Percentiles rank a stretch among this genome's conserved stretches.
Conservation (phyloP, 495 filamentous ascomycete species). For the Clavariopsis aquatica region DNA sequence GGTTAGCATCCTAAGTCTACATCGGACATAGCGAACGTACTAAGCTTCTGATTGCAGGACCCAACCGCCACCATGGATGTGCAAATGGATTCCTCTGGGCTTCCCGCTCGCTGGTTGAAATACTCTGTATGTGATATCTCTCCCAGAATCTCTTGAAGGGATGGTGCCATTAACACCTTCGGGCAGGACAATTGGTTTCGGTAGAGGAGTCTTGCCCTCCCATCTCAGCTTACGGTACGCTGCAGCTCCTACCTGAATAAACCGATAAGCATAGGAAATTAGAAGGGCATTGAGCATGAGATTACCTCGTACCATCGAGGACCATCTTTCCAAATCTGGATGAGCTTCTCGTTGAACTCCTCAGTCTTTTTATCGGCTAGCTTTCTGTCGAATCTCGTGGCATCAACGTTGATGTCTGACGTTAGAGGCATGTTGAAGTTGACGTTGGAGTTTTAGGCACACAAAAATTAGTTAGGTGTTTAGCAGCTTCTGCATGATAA, state of each 20-base stretch:
- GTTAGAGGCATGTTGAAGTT: constrained; percentile 37
- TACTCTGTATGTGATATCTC: constrained; percentile 53
- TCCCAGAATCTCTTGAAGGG: constrained; percentile 53
- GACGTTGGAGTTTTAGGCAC: neutral
- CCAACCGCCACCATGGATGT: constrained; percentile 60
- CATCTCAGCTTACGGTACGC: constrained; percentile 53
- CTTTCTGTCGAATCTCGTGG: constrained; percentile 40
- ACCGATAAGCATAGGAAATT: neutral
- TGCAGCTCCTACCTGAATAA: constrained; percentile 45
- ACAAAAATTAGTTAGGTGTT: neutral
- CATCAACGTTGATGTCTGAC: constrained; percentile 39
- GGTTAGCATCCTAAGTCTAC: constrained; percentile 21
- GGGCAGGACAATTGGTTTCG: constrained; percentile 45
- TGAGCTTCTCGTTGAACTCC: constrained; percentile 44
- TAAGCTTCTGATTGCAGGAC: constrained; percentile 43
- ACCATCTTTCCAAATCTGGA: constrained; percentile 41
- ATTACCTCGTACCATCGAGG: constrained; percentile 47
- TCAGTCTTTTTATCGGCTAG: constrained; percentile 35
- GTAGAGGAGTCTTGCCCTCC: constrained; percentile 49
- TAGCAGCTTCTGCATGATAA: neutral
- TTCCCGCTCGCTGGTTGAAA: constrained; percentile 50
- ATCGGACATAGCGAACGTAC: constrained; percentile 28
- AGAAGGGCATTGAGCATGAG: neutral
- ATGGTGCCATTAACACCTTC: constrained; percentile 47
- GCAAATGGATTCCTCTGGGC: constrained; percentile 52